Base-by-base conservation (phyloP, 2,329 filamentous ascomycete genomes). In the Colletotrichum neosansevieriae region DNA sequence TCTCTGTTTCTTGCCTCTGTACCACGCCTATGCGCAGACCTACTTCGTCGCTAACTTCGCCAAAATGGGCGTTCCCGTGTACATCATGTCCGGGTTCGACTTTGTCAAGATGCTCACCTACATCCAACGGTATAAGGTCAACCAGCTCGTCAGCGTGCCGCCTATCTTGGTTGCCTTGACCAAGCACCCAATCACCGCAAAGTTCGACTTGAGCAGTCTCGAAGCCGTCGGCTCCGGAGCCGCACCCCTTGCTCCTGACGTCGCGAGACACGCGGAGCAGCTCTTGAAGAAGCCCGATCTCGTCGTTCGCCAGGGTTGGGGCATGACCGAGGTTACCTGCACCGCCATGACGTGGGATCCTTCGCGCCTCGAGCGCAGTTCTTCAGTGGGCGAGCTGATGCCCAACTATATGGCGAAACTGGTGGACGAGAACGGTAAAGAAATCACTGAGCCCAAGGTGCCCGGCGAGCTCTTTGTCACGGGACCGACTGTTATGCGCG, bases 301-400 rank as follows among this genome's bases (percentile, higher is more conserved):
- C 7, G 60, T 71, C 2, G 71, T 85, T 12, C 80, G 82, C 75
- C 93, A 95, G 78, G 93, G 92, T 4, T 97, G 92, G 91, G 94
- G 94, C 5, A 95, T 97, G 93, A 96, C 93, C 1, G 93, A 96
- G 76, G 80, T 86, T 3, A 96, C 93, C 0, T 95, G 93, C 77
- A 89, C 91, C 0, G 83, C 87, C 17, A 84, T 92, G 12, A 84
- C 84, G 6, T 94, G 89, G 85, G 84, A 92, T 70, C 86, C 89
- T 0, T 80, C 75, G 1, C 77, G 74, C 5, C 79, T 78, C 4
- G 71, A 75, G 2, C 34, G 79, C 77, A 73, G 83, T 73, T 67
- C 74, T 1, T 77, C 84, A 3, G 92, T 94, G 2, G 92, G 91
- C 57, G 88, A 92, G 77, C 76, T 93, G 24, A 84, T 87, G 70